Evolutionary conservation across 1,284 basidiomycete species (phyloP).

Genomic region (Trametes sp.): DNA sequence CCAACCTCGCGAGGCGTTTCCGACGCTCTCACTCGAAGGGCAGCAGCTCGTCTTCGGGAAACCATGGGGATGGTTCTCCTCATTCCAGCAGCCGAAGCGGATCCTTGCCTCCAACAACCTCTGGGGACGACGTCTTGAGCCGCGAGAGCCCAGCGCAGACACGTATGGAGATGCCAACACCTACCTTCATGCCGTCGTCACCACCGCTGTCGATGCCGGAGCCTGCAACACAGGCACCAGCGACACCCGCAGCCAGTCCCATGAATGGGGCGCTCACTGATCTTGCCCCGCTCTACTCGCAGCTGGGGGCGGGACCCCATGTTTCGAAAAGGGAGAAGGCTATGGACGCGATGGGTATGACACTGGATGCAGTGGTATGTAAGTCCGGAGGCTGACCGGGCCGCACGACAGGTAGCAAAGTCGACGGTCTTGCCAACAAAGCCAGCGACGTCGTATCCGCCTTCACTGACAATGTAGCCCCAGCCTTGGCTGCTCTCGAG

Average conservation of each 20-base stretch:
- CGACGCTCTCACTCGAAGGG: not conserved
- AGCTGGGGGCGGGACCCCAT: not conserved
- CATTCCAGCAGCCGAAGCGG: not conserved
- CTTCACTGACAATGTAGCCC: not conserved
- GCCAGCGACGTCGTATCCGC: not conserved
- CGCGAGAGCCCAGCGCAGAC: not conserved
- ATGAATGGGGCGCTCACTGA: slow-evolving; percentile 2
- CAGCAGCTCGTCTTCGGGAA: not conserved
- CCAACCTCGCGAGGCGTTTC: slow-evolving; percentile 1
- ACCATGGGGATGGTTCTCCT: not conserved
- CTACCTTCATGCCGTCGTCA: not conserved
- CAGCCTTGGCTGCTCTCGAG: not conserved
- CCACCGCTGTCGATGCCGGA: not conserved
- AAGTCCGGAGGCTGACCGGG: not conserved
- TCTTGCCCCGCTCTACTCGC: not conserved
- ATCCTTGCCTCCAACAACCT: not conserved
- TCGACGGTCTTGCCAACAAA: not conserved
- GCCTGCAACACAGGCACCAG: not conserved
- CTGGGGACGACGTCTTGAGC: not conserved
- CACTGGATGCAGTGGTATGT: not conserved
- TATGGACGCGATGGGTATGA: slow-evolving; percentile 2
- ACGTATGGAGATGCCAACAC: not conserved
- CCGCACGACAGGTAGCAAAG: not conserved
- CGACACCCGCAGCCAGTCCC: not conserved
- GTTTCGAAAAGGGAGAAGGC: not conserved